Conservation (phyloP, 2,329 filamentous ascomycete species). For the Sarocladium brachiariae region DNA sequence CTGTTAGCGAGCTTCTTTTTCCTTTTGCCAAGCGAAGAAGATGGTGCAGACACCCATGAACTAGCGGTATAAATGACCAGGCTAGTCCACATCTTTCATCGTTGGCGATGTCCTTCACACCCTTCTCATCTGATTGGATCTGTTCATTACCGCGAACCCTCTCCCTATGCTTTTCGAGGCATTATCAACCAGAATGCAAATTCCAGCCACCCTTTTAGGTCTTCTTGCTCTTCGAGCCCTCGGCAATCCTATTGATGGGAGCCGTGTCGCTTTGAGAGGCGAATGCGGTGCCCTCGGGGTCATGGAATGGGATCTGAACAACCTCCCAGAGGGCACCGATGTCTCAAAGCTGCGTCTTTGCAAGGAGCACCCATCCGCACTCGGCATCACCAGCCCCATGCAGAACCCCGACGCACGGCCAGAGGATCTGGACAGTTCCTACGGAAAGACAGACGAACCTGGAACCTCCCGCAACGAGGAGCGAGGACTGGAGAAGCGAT, state of each 20-base stretch:
- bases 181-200: neutral
- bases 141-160: too few species aligned
- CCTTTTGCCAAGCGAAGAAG: neutral
- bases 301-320: neutral
- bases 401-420: neutral
- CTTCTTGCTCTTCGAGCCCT: neutral
- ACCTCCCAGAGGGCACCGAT: neutral
- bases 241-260: neutral
- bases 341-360: neutral
- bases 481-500: neutral
- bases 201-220: neutral
- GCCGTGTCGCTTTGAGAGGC: neutral
- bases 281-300: neutral
- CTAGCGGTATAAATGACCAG: neutral
- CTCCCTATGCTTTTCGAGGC: too few species aligned
- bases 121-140: too few species aligned
- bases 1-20: neutral
- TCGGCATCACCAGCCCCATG: neutral
- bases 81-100: neutral
- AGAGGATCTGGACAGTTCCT: neutral
- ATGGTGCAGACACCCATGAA: neutral
- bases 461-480: neutral
- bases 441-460: neutral
- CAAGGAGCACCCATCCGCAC: neutral
- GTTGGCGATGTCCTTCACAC: neutral